Base-by-base conservation (phyloP, 306 rosid genomes). In the Crotalaria pallida region DNA sequence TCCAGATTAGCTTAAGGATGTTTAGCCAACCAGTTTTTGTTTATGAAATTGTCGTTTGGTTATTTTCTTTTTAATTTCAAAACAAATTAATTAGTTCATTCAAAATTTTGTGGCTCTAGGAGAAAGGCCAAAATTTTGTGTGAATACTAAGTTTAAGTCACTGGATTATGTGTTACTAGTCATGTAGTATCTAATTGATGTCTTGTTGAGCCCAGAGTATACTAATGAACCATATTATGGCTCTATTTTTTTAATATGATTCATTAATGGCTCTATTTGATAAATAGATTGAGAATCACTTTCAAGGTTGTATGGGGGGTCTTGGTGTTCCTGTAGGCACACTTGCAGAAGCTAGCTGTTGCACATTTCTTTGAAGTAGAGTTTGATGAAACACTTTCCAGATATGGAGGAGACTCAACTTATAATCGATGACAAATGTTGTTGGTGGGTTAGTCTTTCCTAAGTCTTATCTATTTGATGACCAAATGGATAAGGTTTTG, bases 291-390 rank as follows among this genome's bases (percentile, higher is more conserved):
- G 61, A 58, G 53, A 45, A 67, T 64, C 73, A 66, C 57, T 59
- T 73, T 64, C 88, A 94, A 96, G 95, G 96, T 94, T 80, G 97
- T 88, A 81, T 4, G 87, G 80, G 65, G 74, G 86, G 73, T 96
- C 98, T 90, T 47, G 97, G 98, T 31, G 98, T 90, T 80, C 92
- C 90, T 31, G 92, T 88, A 29, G 89, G 95, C 71, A 90, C 92
- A 11, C 97, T 97, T 2, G 97, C 90, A 84, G 97, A 88, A 81
- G 94, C 97, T 13, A n/a, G n/a, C n/a, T n/a, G 98, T 94, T 66
- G 88, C 88, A 36, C 98, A 94, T 87, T 94, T 94, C 90, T 94
- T 90, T 67, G 98, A 94, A 13, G 97, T 90, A 24, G 79, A 87
- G 95, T 78, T 85, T 88, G 90, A 79, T 36, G 89, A 90, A 29